Evolutionary conservation across 495 filamentous ascomycete genomes (phyloP).

Genomic region (Aspergillus cristatus): DNA sequence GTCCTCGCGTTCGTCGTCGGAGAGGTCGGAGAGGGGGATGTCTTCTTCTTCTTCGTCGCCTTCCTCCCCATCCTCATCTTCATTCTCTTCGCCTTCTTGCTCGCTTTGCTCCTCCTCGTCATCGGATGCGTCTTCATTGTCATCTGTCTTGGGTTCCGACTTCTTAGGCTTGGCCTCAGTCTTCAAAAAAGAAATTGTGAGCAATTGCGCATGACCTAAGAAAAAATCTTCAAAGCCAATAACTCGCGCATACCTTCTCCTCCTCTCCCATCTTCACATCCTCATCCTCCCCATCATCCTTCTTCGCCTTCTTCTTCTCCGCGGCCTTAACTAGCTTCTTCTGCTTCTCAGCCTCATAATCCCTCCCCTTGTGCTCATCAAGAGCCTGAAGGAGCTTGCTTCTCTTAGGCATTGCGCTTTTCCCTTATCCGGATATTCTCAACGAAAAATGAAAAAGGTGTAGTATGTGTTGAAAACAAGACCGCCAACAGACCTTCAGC

Average conservation of each 20-base stretch:
- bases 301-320: conserved; percentile 44
- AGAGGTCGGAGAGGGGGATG: conserved; percentile 77
- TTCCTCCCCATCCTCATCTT: conserved; percentile 37
- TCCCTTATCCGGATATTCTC: no score
- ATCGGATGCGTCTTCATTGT: conserved; percentile 14
- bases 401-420: conserved; percentile 46
- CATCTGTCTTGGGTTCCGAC: conserved; percentile 2
- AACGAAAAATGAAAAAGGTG: conserved; percentile 9
- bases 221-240: conserved; percentile 1
- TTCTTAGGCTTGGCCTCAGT: conserved; percentile 7
- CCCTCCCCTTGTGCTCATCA: conserved; percentile 55
- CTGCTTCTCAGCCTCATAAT: conserved; percentile 60
- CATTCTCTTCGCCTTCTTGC: conserved; percentile 25
- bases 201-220: conserved; percentile 2
- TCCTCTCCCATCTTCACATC: conserved; percentile 18
- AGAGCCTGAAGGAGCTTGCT: conserved; percentile 59
- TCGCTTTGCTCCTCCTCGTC: conserved; percentile 22
- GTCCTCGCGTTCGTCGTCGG: conserved; percentile 74
- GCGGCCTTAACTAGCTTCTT: conserved; percentile 47
- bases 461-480: not conserved
- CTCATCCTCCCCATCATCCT: conserved; percentile 20
- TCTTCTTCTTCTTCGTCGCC: conserved; percentile 45
- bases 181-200: not conserved
- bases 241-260: conserved; percentile 5
- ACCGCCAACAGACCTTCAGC: conserved; percentile 4